These are phyloP conservation scores for Alternaria gaisen DNA, from an alignment of 2,329 filamentous ascomycete species.

Conservation along the genomic window DNA sequence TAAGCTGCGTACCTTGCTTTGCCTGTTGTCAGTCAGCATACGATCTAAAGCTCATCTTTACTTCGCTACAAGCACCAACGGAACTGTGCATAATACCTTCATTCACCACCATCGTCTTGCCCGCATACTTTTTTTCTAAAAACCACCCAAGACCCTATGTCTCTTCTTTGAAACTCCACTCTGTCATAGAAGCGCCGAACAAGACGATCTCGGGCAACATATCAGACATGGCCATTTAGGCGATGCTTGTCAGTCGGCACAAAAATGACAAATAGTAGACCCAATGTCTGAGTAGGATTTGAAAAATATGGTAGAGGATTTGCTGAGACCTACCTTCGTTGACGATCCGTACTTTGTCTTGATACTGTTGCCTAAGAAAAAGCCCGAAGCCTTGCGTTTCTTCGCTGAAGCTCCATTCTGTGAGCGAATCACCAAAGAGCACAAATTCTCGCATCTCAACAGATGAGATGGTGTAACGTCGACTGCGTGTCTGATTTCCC, in stretches of 20 bases:
- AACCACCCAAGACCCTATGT: slow-evolving; percentile 35
- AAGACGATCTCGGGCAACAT: slow-evolving; percentile 33
- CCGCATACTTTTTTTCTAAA: slow-evolving; percentile 22
- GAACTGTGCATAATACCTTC: slow-evolving; percentile 25
- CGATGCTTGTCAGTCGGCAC: neutral
- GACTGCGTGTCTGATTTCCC: too few relatives aligned
- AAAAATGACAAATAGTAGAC: neutral
- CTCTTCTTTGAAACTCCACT: slow-evolving; percentile 34
- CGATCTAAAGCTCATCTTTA: neutral
- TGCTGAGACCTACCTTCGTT: slow-evolving; percentile 38
- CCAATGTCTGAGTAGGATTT: neutral
- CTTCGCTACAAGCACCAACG: neutral
- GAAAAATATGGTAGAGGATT: neutral
- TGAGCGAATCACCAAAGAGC: slow-evolving; percentile 49
- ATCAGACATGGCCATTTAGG: slow-evolving; percentile 1
- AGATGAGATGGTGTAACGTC: neutral
- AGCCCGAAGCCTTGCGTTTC: slow-evolving; percentile 41
- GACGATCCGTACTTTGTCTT: slow-evolving; percentile 36
- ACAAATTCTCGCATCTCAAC: slow-evolving; percentile 34
- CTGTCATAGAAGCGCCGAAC: slow-evolving; percentile 36
- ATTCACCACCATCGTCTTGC: slow-evolving; percentile 32
- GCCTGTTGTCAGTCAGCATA: slow-evolving; percentile 20
- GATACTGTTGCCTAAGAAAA: slow-evolving; percentile 36
- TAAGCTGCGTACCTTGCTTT: slow-evolving; percentile 30
- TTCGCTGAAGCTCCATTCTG: slow-evolving; percentile 43